Evolutionary conservation across 352 stramenopile genomes (phyloP).

Genomic region (Phytopythium delawarense): DNA sequence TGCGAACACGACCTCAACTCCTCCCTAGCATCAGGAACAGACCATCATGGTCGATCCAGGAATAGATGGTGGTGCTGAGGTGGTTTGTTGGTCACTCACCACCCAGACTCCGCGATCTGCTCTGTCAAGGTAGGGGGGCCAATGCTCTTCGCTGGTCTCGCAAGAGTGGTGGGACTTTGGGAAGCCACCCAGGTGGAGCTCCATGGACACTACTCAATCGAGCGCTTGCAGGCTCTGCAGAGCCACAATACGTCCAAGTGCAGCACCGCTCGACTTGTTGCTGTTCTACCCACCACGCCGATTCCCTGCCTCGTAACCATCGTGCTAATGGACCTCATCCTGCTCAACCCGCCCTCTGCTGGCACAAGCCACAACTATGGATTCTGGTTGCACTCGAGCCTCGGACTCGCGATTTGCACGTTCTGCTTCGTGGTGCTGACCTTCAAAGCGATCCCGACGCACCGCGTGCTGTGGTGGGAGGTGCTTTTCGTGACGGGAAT

Average conservation of each 20-base stretch:
- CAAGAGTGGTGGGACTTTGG: neutral
- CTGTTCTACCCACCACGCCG: conserved; percentile 9
- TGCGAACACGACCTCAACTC: too few species aligned
- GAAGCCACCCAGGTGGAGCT: conserved; percentile 1
- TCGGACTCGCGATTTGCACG: conserved; percentile 1
- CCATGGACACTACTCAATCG: conserved; percentile 8
- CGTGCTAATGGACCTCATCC: conserved; percentile 13
- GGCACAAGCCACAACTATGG: conserved; percentile 9
- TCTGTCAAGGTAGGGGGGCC: too few species aligned
- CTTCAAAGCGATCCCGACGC: neutral
- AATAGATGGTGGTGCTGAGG: too few species aligned
- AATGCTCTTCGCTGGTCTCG: too few species aligned
- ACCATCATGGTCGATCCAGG: too few species aligned
- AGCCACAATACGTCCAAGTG: conserved; percentile 1
- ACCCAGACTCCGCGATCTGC: too few species aligned
- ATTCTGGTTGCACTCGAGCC: conserved; percentile 7
- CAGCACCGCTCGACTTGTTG: conserved; percentile 5
- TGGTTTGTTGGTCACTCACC: too few species aligned
- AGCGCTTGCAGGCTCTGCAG: conserved; percentile 10
- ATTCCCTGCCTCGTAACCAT: conserved; percentile 16
- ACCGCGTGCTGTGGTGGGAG: conserved; percentile 1
- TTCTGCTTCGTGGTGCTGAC: conserved; percentile 7
- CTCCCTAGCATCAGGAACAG: too few species aligned
- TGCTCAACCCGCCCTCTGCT: conserved; percentile 8
- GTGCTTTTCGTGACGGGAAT: conserved; percentile 6